Percentiles rank a stretch among this genome's conserved stretches.
Evolutionary conservation across 768 basidiomycete genomes (phyloP).

Genomic region (Collybia nuda): DNA sequence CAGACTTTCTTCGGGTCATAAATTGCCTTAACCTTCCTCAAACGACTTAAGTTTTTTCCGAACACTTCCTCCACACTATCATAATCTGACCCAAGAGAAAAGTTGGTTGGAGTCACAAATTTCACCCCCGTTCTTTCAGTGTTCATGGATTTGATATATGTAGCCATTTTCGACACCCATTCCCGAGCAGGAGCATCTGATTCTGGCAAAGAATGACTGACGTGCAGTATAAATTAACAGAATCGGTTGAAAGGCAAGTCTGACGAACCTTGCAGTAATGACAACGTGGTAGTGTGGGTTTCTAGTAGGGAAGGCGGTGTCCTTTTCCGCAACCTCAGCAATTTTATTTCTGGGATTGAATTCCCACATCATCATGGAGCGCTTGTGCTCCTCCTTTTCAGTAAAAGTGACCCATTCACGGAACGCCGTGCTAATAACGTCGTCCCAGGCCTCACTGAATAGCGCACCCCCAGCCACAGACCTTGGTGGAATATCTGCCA

Average conservation of each 20-base stretch:
- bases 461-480: slow-evolving; percentile 10
- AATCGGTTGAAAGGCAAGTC: too few species aligned
- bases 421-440: slow-evolving; percentile 12
- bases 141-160: slow-evolving; percentile 4
- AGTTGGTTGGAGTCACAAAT: slow-evolving; percentile 9
- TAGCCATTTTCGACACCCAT: neutral
- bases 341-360: slow-evolving; percentile 14
- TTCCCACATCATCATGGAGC: slow-evolving; percentile 18
- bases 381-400: slow-evolving; percentile 10
- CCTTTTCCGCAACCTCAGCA: slow-evolving; percentile 5
- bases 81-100: slow-evolving; percentile 20
- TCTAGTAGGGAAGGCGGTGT: slow-evolving; percentile 5
- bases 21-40: slow-evolving; percentile 23
- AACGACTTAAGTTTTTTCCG: slow-evolving; percentile 20
- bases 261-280: slow-evolving; percentile 8
- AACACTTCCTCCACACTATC: slow-evolving; percentile 20
- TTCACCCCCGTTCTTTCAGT: slow-evolving; percentile 11
- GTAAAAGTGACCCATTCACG: slow-evolving; percentile 19
- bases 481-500: too few species aligned
- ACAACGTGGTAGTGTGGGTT: slow-evolving; percentile 5
- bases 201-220: too few species aligned
- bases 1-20: slow-evolving; percentile 30
- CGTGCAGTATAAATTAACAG: too few species aligned
- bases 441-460: slow-evolving; percentile 17
- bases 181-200: too few species aligned